A percentile compares a stretch with the other conserved stretches of the same genome.
These are phyloP conservation scores for Lepidopterella palustris DNA, from an alignment of 495 filamentous ascomycete species.

Conservation along the genomic window DNA sequence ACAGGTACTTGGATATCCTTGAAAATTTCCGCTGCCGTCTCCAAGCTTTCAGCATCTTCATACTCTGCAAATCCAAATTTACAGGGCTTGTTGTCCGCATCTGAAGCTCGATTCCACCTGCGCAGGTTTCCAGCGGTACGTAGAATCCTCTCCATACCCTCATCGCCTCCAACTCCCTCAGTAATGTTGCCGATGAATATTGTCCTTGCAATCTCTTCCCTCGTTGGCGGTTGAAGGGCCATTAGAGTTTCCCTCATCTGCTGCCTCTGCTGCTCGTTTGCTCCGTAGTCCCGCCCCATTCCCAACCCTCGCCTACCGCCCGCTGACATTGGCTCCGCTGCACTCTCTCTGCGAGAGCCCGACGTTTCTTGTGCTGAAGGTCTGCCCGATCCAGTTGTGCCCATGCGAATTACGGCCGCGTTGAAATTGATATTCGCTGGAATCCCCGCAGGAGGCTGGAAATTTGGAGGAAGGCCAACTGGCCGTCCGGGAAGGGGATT, in stretches of 20 bases:
- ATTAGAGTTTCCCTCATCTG: constrained; percentile 67
- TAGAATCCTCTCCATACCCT: constrained; percentile 76
- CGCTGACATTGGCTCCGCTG: constrained; percentile 38
- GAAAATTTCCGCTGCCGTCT: constrained; percentile 78
- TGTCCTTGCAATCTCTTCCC: constrained; percentile 84
- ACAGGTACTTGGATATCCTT: constrained; percentile 79
- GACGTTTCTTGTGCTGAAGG: constrained; percentile 44
- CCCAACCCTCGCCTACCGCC: constrained; percentile 52
- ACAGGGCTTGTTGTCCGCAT: constrained; percentile 76
- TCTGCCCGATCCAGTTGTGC: constrained; percentile 61
- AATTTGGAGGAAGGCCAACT: constrained; percentile 71
- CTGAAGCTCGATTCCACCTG: constrained; percentile 76
- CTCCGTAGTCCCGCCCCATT: constrained; percentile 54
- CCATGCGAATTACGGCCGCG: constrained; percentile 91
- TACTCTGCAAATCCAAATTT: constrained; percentile 96
- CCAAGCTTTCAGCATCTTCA: constrained; percentile 84
- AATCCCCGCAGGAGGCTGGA: constrained; percentile 86
- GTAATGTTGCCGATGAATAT: constrained; percentile 86
- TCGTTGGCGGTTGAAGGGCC: constrained; percentile 74
- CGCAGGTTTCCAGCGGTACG: constrained; percentile 68
- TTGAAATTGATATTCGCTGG: constrained; percentile 97
- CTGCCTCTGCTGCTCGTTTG: constrained; percentile 60
- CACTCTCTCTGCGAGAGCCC: constrained; percentile 38
- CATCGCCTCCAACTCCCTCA: constrained; percentile 67
- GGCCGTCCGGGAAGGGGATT: constrained; percentile 64